Base-by-base conservation (phyloP, 2,329 filamentous ascomycete genomes). In the Diaporthe helianthi region DNA sequence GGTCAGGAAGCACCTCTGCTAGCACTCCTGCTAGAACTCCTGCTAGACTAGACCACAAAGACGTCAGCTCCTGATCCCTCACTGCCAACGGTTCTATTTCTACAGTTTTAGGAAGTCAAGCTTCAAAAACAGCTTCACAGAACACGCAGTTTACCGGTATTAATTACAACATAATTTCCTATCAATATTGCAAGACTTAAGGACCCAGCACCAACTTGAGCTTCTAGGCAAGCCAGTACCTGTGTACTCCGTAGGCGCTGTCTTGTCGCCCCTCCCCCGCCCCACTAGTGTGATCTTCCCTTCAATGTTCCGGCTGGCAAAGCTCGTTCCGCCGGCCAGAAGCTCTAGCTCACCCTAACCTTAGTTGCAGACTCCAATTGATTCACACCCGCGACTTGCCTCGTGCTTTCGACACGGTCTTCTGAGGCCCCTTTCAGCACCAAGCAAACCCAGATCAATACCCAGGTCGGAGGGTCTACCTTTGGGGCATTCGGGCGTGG, bases 1-100 rank as follows among this genome's bases (percentile, higher is more conserved):
- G 24, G 26, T 26, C 44, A 63, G 58, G 26, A 47, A 15, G 29
- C 26, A 13, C 22, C 54, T 29, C 29, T 47, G 58, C 58, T 49
- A 47, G n/a, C 49, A 29, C 41, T 46, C 41, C 26, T 15, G 38
- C 55, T 70, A 70, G 22, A 22, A n/a, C 9, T 10, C n/a, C 22
- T 31, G 22, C 31, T 51, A 60, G n/a, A n/a, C 33, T 65, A 46
- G 44, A 29, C 15, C n/a, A 10, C 31, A 15, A 15, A 33, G 49
- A 26, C 60, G 69, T 61, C 69, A 70, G 65, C 51, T 58, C 58
- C 65, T 52, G 33, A 26, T 44, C 33, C 41, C 44, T 49, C 33
- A 15, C 8, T 47, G 55, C 55, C 58, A 36, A 26, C 26, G 38
- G 10, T 67, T 51, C 68, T 69, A 69, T 67, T 61, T 69, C 61